Base-by-base conservation (phyloP, 2,329 filamentous ascomycete genomes). In the Aspergillus terreus region DNA sequence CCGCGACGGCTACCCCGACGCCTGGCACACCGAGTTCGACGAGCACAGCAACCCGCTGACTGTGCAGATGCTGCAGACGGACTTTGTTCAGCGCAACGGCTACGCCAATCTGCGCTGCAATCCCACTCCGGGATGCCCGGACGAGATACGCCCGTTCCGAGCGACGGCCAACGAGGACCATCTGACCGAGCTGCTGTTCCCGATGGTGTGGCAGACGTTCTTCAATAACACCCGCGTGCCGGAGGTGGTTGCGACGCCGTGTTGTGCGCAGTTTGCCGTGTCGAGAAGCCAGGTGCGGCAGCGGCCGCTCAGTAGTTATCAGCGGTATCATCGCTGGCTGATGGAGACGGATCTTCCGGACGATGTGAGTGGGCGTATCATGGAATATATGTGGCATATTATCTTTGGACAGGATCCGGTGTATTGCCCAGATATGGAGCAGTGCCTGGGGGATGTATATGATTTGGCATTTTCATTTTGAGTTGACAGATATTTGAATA, bases 361-460 rank as follows among this genome's bases (percentile, higher is more conserved):
- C 60, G 75, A 76, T 17, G 65, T 80, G 27, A 82, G 77, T 47
- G 83, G 82, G 2, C 71, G 83, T 25, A 75, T 86, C 2, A 76
- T 85, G 62, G 84, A 87, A 61, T 86, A 84, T 60, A 67, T 82
- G 27, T 87, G 84, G 83, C 84, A 87, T 63, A 77, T 82, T 65
- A 73, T 77, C 63, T 80, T 74, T 52, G 69, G 70, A 33, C 63
- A 69, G 60, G 66, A 70, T 42, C 56, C 71, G 36, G 65, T 75
- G n/a, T 65, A 67, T 70, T 67, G 65, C 49, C 65, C 64, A 6
- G 44, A 54, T 23, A 62, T 62, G 40, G 45, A 42, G 5, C 57
- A 63, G 36, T 67, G 65, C 33, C 65, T 63, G 32, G 47, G 46
- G 17, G 56, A 67, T 57, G 59, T 66, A 11, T 67, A 64, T 54